Base-by-base conservation (phyloP, 2,329 filamentous ascomycete species). In the Berkeleyomyces basicola region DNA sequence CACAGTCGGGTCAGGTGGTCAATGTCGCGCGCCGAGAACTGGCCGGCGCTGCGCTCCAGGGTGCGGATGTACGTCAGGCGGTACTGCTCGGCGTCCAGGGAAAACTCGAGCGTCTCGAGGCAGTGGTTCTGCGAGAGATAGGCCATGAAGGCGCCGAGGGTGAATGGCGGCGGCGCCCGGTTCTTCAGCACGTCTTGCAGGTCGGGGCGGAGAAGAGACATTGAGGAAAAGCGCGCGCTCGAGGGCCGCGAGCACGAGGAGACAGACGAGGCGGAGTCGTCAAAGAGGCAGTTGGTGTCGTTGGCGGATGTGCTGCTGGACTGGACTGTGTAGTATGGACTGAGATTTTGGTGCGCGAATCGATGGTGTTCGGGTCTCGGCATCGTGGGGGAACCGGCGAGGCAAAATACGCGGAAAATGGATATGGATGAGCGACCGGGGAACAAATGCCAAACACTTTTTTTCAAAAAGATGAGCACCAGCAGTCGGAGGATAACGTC, bases 111-210 rank as follows among this genome's bases (percentile, higher is more conserved):
- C 1, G 91, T 96, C 74, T 99, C 93, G 67, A 97, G 78, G 71
- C 93, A 99, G 74, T 97, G 92, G 70, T 97, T 97, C 70, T 95
- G 91, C 0, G 92, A 96, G 3, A 97, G 80, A 70, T 95, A 97
- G 63, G 91, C 91, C 83, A 93, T 97, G 74, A 97, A 97, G 40
- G 92, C 92, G 65, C 84, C 85, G 7, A 96, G 78, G 0, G 91
- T 96, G 81, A 90, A 97, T 67, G 93, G 93, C 47, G 90, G 85
- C 7, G 88, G 84, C 43, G 93, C 88, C 53, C 82, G 83, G 74
- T 96, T 93, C 67, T 88, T 82, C 53, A 99, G 81, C 37, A 99
- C 95, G 69, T 97, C 92, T 64, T 39, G 89, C 87, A 51, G 90
- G 92, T 37, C 75, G 76, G 67, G 71, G 74, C 16, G 68, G 68